Base-by-base conservation (phyloP, 345 rosid species). In the Brassica carinata region DNA sequence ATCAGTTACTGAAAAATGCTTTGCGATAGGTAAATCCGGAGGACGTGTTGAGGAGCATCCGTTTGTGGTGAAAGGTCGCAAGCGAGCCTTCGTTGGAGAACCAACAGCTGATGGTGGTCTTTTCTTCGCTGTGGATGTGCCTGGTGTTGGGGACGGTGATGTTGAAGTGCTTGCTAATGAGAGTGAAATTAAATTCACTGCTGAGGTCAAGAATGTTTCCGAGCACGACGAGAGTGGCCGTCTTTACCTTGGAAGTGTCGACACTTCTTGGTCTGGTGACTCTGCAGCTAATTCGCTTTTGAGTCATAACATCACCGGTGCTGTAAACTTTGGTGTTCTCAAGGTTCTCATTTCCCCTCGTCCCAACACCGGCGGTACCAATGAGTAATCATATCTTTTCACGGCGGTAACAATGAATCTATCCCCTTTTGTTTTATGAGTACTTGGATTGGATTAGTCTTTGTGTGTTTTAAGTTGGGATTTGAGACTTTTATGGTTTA, bases 171-270 rank as follows among this genome's bases (percentile, higher is more conserved):
- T 36, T 2, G 19, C 18, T 8, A 1, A 8, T 4, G 64, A 64
- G 3, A 13, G 7, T 8, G 64, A 45, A n/a, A 2, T 70, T 7
- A 59, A 14, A 13, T 62, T 62, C 38, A 4, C 3, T 5, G 63
- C 63, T 7, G 64, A 30, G 64, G 8, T 1, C 10, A 62, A 63
- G 64, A 43, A 62, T 13, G 70, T 70, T 34, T 15, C 5, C 48
- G 69, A 77, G 63, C 75, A 77, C 10, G 75, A 77, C 30, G 75
- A 61, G 48, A 62, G 64, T 19, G 34, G 19, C 4, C 74, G 80
- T 26, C 5, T 40, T 38, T 69, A 69, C 63, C 3, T 2, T 0
- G 80, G 80, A 69, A 29, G 69, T 23, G 1, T 77, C 69, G 0
- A 10, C 11, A 3, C 3, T 7, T 10, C 5, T 30, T 7, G 11